phyloP scores from a whole-genome alignment of 2,329 filamentous ascomycete species.

The Incumbomyces lentus region DNA sequence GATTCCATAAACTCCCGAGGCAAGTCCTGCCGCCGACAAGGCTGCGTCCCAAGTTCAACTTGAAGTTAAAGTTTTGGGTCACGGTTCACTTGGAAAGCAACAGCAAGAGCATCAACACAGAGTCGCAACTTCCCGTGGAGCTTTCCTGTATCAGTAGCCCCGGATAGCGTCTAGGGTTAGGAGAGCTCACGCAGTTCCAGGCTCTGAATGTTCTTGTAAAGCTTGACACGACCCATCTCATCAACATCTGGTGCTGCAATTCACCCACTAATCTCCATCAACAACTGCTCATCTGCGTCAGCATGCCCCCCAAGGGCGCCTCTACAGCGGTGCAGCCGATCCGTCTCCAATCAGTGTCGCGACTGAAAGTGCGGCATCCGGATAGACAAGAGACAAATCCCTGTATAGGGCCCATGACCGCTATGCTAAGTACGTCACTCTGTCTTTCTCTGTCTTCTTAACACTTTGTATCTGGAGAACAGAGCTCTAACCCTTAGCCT shows the following conservation, averaged over 20 bases:
- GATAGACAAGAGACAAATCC: conserved; percentile 53
- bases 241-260: too few species aligned
- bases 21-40: not conserved
- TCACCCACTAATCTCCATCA: too few species aligned
- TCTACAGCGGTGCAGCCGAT: conserved; percentile 36
- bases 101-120: not conserved
- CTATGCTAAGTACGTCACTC: conserved; percentile 50
- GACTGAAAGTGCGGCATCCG: conserved; percentile 55
- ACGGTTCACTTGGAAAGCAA: too few species aligned
- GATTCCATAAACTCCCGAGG: not conserved
- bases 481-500: not conserved
- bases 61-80: too few species aligned
- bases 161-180: too few species aligned
- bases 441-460: not conserved
- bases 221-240: not conserved
- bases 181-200: too few species aligned
- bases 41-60: too few species aligned
- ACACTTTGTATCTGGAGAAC: not conserved
- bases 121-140: too few species aligned
- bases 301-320: conserved; percentile 34
- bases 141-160: too few species aligned
- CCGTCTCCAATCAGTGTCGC: conserved; percentile 36
- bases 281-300: conserved; percentile 14
- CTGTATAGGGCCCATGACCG: conserved; percentile 56
- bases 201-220: too few species aligned